Percentiles rank a stretch among this genome's conserved stretches.
These are phyloP conservation scores for Tetradesmus lagerheimii DNA, from an alignment of 139 green algal genomes.

Conservation along the genomic window DNA sequence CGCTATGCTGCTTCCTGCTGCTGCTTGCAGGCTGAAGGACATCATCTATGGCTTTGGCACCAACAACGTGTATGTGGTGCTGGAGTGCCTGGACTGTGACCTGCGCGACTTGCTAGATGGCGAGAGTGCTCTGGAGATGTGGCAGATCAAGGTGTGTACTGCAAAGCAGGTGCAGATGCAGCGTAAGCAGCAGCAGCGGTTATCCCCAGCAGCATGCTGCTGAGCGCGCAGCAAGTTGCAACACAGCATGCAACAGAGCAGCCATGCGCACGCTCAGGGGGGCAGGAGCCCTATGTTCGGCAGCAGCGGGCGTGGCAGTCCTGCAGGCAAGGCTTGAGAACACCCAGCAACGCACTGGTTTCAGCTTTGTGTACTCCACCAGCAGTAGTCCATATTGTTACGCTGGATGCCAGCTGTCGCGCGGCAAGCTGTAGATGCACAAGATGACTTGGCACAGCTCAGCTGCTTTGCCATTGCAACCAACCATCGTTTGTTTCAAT, in stretches of 20 bases:
- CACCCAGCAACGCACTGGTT: not conserved
- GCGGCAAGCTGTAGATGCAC: not conserved
- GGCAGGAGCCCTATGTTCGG: not conserved
- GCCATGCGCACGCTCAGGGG: not conserved
- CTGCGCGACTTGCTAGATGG: slow-evolving; percentile 65
- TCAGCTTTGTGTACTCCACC: not conserved
- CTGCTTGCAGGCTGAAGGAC: slow-evolving; percentile 66
- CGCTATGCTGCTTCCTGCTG: not conserved
- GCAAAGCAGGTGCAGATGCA: not conserved
- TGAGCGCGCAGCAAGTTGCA: not conserved
- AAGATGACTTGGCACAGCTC: not conserved
- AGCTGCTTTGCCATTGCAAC: too few species aligned
- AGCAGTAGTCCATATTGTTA: not conserved
- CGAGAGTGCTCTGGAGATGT: not conserved
- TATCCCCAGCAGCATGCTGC: not conserved
- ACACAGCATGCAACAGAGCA: not conserved
- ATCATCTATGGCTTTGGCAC: slow-evolving; percentile 68
- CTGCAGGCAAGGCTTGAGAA: not conserved
- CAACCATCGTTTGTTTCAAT: not conserved
- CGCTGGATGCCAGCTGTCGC: not conserved
- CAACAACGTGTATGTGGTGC: slow-evolving; percentile 69
- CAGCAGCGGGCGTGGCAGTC: not conserved
- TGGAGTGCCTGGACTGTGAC: slow-evolving; percentile 75
- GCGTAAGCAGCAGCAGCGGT: not conserved
- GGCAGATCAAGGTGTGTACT: slow-evolving; percentile 58